A percentile compares a stretch with the other conserved stretches of the same genome.
Evolutionary conservation across 2,329 filamentous ascomycete species (phyloP).

Genomic region (Ophiosphaerella herpotricha): DNA sequence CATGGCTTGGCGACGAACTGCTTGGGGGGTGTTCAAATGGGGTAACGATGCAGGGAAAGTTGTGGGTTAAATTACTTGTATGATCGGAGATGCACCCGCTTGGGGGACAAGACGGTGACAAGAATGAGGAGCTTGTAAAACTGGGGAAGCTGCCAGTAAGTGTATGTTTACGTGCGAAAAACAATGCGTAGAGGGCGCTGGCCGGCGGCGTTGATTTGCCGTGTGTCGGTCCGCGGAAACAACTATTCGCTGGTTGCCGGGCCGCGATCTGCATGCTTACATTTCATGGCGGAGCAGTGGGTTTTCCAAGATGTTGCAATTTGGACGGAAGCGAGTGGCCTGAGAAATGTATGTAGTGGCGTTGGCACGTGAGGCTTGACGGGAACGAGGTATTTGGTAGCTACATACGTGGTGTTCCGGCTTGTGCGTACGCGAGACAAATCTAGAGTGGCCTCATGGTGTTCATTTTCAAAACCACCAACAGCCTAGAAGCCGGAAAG

Average conservation of each 20-base stretch:
- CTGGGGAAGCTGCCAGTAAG: constrained; percentile 13
- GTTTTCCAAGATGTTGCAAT: too few species aligned
- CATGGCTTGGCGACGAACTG: constrained; percentile 20
- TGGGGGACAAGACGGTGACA: constrained; percentile 5
- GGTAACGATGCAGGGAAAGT: constrained; percentile 17
- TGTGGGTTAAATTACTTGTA: constrained; percentile 7
- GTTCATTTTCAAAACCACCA: too few species aligned
- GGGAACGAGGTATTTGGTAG: too few species aligned
- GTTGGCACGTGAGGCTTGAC: too few species aligned
- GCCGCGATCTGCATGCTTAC: constrained; percentile 5
- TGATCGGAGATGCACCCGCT: constrained; percentile 12
- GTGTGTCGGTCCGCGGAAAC: constrained; percentile 15
- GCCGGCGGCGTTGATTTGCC: constrained; percentile 11
- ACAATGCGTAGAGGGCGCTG: constrained; percentile 8
- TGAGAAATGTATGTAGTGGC: not conserved
- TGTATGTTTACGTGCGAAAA: constrained; percentile 2
- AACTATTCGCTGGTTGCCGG: constrained; percentile 19
- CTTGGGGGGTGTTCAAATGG: constrained; percentile 1
- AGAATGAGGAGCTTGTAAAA: constrained; percentile 4
- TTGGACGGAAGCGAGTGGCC: not conserved
- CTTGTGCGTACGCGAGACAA: too few species aligned
- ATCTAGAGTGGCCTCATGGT: too few species aligned
- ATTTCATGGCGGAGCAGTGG: too few species aligned
- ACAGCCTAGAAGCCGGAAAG: too few species aligned
- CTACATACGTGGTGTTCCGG: too few species aligned